Percentiles rank a stretch among this genome's conserved stretches.
These are phyloP conservation scores for Cladosporium sp. DNA, from an alignment of 2,329 filamentous ascomycete species.

Conservation along the genomic window DNA sequence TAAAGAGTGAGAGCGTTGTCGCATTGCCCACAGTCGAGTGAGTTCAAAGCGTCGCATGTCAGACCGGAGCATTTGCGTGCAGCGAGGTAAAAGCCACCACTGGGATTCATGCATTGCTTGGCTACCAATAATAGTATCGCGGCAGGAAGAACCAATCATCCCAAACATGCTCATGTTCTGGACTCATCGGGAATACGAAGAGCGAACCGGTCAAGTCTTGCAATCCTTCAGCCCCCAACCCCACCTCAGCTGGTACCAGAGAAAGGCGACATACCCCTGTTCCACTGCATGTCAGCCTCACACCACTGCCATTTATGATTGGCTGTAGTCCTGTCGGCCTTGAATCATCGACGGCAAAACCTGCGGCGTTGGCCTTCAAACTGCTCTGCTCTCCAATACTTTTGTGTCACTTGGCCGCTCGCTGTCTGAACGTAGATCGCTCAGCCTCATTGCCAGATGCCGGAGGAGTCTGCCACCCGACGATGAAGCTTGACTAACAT, in stretches of 20 bases:
- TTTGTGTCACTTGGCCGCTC: neutral
- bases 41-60: neutral
- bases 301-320: neutral
- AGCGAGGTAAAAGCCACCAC: neutral
- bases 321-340: neutral
- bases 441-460: neutral
- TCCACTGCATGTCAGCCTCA: neutral
- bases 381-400: neutral
- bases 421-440: neutral
- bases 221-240: slow-evolving; percentile 6
- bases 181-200: neutral
- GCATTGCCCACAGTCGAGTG: neutral
- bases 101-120: neutral
- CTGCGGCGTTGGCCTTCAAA: neutral
- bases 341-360: neutral
- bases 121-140: neutral
- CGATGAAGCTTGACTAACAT: neutral
- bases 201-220: neutral
- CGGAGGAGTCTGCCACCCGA: neutral
- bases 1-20: neutral
- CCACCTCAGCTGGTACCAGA: slow-evolving; percentile 1
- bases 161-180: neutral
- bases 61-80: neutral
- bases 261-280: neutral
- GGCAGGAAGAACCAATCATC: neutral